Percentiles rank a stretch among this genome's conserved stretches.
These are phyloP conservation scores for Aspergillus chevalieri DNA, from an alignment of 2,329 filamentous ascomycete species.

Conservation along the genomic window DNA sequence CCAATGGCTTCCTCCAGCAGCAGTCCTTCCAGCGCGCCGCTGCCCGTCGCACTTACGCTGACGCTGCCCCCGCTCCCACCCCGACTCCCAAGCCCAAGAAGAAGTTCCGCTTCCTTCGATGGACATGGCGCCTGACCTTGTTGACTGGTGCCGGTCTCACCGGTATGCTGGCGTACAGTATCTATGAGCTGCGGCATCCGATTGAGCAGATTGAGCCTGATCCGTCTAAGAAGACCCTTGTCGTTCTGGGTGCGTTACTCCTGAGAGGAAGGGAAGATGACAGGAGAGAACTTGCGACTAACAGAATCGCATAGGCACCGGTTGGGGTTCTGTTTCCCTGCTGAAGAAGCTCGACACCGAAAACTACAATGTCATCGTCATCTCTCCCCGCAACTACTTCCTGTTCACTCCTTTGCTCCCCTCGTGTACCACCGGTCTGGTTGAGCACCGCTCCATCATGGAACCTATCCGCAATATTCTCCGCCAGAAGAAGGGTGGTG, in stretches of 20 bases:
- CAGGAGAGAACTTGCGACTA: conserved; percentile 11
- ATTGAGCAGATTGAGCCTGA: conserved; percentile 72
- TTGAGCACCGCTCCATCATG: conserved; percentile 99
- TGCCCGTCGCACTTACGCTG: conserved; percentile 45
- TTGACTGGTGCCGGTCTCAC: conserved; percentile 64
- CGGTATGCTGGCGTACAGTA: conserved; percentile 68
- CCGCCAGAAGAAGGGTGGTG: conserved; percentile 85
- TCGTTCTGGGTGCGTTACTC: conserved; percentile 69
- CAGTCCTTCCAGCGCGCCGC: conserved; percentile 31
- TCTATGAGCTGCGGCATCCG: conserved; percentile 78
- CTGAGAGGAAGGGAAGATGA: conserved; percentile 1
- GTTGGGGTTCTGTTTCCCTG: conserved; percentile 92
- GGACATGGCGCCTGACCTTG: conserved; percentile 77
- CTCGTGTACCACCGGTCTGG: conserved; percentile 92
- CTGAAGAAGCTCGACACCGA: conserved; percentile 98
- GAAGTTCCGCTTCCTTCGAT: conserved; percentile 66
- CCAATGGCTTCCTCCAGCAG: conserved; percentile 15
- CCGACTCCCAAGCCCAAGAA: conserved; percentile 42
- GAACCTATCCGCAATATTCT: conserved; percentile 95
- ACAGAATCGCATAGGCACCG: conserved; percentile 62
- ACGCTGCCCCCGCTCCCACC: conserved; percentile 37
- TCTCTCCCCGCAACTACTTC: conserved; percentile 99
- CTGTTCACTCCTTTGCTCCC: conserved; percentile 96
- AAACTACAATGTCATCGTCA: conserved; percentile 97
- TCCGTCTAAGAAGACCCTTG: conserved; percentile 90